Conservation (phyloP, 1,139 yeast species). For the Nakaseomyces sp. region DNA sequence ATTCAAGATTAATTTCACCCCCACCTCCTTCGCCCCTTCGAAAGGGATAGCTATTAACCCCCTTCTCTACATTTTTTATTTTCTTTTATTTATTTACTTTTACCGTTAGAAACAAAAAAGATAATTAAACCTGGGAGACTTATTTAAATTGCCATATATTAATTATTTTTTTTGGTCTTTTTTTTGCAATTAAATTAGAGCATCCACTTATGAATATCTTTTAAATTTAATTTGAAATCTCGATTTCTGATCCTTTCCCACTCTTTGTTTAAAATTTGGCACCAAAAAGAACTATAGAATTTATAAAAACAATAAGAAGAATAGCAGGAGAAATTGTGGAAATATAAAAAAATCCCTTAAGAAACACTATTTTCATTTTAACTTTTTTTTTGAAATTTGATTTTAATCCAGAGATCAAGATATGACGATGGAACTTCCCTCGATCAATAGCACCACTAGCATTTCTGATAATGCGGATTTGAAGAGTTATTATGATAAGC, state of each 20-base stretch:
- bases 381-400: neutral
- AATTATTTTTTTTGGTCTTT: neutral
- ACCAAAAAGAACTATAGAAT: neutral
- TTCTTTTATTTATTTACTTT: no score
- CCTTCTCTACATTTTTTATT: no score
- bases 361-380: neutral
- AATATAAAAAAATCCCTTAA: no score
- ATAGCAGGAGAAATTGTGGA: neutral
- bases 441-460: constrained; percentile 29
- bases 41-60: no score
- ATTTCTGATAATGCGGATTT: constrained; percentile 30
- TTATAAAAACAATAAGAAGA: neutral
- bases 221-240: neutral
- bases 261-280: neutral
- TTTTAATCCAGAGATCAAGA: neutral
- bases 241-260: neutral
- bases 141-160: neutral
- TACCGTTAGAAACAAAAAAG: no score
- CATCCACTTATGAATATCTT: neutral
- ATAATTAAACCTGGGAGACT: no score
- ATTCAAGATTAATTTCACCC: no score
- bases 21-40: no score
- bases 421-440: constrained; percentile 22
- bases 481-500: constrained; percentile 28
- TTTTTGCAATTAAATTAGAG: no score